A percentile compares a stretch with the other conserved stretches of the same genome.
These are phyloP conservation scores for Pseudogymnoascus sp. DNA, from an alignment of 2,329 filamentous ascomycete species.

Conservation along the genomic window DNA sequence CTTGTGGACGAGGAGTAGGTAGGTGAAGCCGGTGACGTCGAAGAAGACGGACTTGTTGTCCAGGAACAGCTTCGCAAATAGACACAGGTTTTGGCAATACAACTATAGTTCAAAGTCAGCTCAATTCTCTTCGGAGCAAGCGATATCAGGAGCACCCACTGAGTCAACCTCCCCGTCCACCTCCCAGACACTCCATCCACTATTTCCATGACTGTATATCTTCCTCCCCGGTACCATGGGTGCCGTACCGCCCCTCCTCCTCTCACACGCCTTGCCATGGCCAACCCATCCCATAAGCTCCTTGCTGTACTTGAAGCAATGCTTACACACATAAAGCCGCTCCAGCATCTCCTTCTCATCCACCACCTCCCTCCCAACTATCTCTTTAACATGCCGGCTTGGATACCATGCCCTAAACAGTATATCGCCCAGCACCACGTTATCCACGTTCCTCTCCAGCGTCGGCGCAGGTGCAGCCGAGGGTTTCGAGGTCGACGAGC, in stretches of 20 bases:
- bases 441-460: conserved; percentile 69
- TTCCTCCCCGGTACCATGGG: conserved; percentile 55
- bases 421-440: conserved; percentile 76
- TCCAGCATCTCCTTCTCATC: conserved; percentile 41
- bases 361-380: conserved; percentile 42
- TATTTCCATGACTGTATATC: conserved; percentile 61
- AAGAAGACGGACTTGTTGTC: conserved; percentile 99
- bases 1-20: conserved; percentile 81
- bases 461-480: conserved; percentile 1
- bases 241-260: conserved; percentile 26
- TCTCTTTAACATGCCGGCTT: conserved; percentile 75
- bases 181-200: conserved; percentile 82
- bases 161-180: conserved; percentile 83
- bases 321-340: conserved; percentile 76
- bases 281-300: conserved; percentile 51
- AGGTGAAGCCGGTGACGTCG: conserved; percentile 88
- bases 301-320: conserved; percentile 87
- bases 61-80: conserved; percentile 95
- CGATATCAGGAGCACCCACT: conserved; percentile 36
- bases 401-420: conserved; percentile 89
- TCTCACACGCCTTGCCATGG: conserved; percentile 52
- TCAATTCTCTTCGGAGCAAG: neutral
- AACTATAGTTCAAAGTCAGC: conserved; percentile 41
- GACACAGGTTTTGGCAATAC: conserved; percentile 89
- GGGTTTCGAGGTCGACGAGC: neutral